These are phyloP conservation scores for Blastobotrys malaysiensis DNA, from an alignment of 1,139 yeast genomes.

Conservation along the genomic window DNA sequence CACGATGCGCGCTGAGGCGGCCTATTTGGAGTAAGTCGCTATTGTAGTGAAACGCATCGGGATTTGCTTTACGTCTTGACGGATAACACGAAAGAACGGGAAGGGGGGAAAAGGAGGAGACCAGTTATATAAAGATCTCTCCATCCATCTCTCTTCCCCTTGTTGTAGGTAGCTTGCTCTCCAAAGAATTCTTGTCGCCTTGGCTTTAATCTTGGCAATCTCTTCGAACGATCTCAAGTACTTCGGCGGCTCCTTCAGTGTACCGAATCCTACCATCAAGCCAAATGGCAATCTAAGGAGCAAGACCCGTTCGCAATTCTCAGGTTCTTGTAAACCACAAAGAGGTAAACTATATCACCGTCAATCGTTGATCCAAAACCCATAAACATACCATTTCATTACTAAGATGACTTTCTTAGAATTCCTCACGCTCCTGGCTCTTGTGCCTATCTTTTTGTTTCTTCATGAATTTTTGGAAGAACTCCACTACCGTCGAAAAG, in stretches of 20 bases:
- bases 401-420: background rate
- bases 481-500: background rate
- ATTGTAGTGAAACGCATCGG: background rate
- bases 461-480: slow-evolving; percentile 1
- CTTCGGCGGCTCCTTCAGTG: no score
- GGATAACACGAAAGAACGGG: background rate
- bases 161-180: no score
- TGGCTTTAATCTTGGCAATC: background rate
- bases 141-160: background rate
- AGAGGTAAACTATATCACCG: background rate
- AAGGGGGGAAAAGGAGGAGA: no score
- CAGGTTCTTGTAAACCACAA: background rate
- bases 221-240: background rate
- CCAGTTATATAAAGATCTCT: background rate
- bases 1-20: background rate
- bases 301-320: background rate
- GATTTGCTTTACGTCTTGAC: background rate
- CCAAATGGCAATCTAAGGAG: background rate
- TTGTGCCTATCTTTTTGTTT: background rate
- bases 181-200: background rate
- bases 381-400: background rate
- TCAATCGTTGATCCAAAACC: background rate
- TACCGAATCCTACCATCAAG: no score
- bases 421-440: background rate
- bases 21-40: background rate